Conservation (phyloP, 2,329 filamentous ascomycete genomes). For the Penicillium sp. region DNA sequence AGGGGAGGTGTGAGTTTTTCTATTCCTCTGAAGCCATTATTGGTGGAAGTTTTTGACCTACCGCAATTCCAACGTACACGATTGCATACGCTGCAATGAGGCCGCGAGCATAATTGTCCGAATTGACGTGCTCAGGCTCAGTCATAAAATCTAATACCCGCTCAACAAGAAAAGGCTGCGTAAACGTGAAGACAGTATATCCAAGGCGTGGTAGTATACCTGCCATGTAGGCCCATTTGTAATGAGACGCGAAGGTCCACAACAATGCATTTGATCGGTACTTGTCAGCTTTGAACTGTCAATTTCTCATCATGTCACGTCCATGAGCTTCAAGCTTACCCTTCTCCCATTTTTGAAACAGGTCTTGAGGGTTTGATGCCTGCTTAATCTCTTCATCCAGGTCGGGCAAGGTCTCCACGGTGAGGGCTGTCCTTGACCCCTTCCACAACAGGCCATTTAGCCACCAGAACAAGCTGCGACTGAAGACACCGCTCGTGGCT, state of each 20-base stretch:
- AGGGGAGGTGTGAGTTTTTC: no score
- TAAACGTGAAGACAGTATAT: constrained; percentile 44
- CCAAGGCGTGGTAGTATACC: constrained; percentile 40
- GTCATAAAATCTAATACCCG: constrained; percentile 19
- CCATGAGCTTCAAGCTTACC: constrained; percentile 12
- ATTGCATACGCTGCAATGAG: constrained; percentile 39
- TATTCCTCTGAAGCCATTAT: background rate
- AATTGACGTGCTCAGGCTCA: constrained; percentile 19
- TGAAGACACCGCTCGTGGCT: constrained; percentile 25
- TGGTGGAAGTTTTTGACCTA: constrained; percentile 16
- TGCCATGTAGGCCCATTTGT: constrained; percentile 17
- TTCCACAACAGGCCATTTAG: constrained; percentile 32
- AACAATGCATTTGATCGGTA: constrained; percentile 16
- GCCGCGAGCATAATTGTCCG: constrained; percentile 31
- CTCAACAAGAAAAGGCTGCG: constrained; percentile 48
- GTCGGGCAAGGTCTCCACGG: constrained; percentile 41
- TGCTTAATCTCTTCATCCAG: constrained; percentile 33
- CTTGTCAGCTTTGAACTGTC: constrained; percentile 9
- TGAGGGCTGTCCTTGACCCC: constrained; percentile 32
- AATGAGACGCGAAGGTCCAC: constrained; percentile 18
- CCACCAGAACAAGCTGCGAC: constrained; percentile 37
- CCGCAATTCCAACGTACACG: constrained; percentile 40
- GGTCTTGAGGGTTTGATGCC: constrained; percentile 30
- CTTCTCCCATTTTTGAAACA: constrained; percentile 33
- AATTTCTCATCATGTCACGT: background rate